These are phyloP conservation scores for Rhizopus sp. DNA, from an alignment of 371 early-diverging fungal species.

Conservation along the genomic window DNA sequence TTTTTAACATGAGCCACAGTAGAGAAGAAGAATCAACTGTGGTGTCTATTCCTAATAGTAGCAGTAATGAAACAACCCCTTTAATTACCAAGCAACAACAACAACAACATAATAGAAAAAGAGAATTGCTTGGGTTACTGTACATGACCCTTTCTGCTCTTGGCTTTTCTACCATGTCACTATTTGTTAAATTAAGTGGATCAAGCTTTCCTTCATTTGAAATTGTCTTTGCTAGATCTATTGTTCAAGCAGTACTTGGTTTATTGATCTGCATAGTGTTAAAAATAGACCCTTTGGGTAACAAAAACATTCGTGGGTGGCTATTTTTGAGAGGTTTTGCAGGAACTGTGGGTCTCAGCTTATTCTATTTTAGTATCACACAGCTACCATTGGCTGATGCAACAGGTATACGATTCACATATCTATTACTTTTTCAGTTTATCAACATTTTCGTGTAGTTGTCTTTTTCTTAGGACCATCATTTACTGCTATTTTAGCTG, in stretches of 20 bases:
- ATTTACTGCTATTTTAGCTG: slow-evolving; percentile 73
- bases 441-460: slow-evolving; percentile 26
- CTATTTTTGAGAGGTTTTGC: slow-evolving; percentile 64
- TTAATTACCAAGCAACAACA: slow-evolving; percentile 7
- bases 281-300: slow-evolving; percentile 59
- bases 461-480: slow-evolving; percentile 80
- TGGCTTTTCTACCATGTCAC: slow-evolving; percentile 71
- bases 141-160: slow-evolving; percentile 67
- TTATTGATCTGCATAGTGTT: slow-evolving; percentile 52
- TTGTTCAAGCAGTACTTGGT: slow-evolving; percentile 63
- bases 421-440: neutral
- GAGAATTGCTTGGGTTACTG: slow-evolving; percentile 44
- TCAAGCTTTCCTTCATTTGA: slow-evolving; percentile 60
- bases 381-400: slow-evolving; percentile 75
- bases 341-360: slow-evolving; percentile 65
- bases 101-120: slow-evolving; percentile 4
- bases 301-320: slow-evolving; percentile 49
- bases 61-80: slow-evolving; percentile 13
- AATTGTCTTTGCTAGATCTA: slow-evolving; percentile 70
- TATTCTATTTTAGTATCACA: slow-evolving; percentile 70
- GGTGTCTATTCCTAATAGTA: neutral
- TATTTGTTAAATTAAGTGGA: slow-evolving; percentile 68
- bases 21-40: no score
- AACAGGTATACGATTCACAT: neutral
- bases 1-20: no score